Percentiles rank a stretch among this genome's conserved stretches.
phyloP scores from a whole-genome alignment of 2,329 filamentous ascomycete genomes.

The Scedosporium aurantiacum region DNA sequence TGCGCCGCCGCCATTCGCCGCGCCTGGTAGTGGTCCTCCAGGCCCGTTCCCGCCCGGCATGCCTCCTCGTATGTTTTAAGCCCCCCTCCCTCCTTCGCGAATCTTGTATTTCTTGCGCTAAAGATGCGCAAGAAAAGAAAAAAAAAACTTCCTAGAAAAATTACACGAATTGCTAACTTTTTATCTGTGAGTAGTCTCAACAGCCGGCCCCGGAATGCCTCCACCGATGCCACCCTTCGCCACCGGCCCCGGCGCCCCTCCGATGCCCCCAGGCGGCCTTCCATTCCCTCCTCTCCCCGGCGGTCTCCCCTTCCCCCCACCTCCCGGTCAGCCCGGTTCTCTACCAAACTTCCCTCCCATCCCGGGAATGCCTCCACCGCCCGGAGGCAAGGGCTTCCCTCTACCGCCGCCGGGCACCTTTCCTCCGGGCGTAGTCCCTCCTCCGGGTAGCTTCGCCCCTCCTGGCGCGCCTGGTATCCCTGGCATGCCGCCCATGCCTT shows the following conservation, averaged over 20 bases:
- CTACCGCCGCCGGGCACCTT: slow-evolving; percentile 12
- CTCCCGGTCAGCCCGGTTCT: slow-evolving; percentile 15
- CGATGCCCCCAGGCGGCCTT: slow-evolving; percentile 28
- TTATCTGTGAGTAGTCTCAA: slow-evolving; percentile 31
- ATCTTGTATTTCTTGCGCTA: not conserved
- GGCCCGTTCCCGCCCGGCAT: slow-evolving; percentile 23
- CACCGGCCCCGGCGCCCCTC: slow-evolving; percentile 24
- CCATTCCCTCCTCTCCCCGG: slow-evolving; percentile 27
- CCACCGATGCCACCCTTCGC: slow-evolving; percentile 31
- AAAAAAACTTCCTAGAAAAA: not conserved
- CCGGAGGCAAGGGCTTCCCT: slow-evolving; percentile 15
- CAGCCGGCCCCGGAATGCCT: slow-evolving; percentile 38
- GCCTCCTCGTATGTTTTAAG: slow-evolving; percentile 40
- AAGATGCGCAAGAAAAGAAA: not conserved
- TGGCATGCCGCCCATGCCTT: slow-evolving; percentile 10
- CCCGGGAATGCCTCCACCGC: slow-evolving; percentile 17
- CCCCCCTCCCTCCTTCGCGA: not conserved
- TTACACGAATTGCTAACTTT: not conserved
- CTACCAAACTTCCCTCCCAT: slow-evolving; percentile 17
- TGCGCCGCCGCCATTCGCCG: slow-evolving; percentile 48
- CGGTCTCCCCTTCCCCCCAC: slow-evolving; percentile 17
- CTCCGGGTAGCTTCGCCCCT: slow-evolving; percentile 15
- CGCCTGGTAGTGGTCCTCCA: slow-evolving; percentile 17
- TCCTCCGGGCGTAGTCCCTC: slow-evolving; percentile 7
- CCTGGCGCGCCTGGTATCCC: slow-evolving; percentile 10